Evolutionary conservation across 305 asterid genomes (phyloP), one percentile per base, ranked within the genome.

Genomic region (Fraxinus dipetala): DNA sequence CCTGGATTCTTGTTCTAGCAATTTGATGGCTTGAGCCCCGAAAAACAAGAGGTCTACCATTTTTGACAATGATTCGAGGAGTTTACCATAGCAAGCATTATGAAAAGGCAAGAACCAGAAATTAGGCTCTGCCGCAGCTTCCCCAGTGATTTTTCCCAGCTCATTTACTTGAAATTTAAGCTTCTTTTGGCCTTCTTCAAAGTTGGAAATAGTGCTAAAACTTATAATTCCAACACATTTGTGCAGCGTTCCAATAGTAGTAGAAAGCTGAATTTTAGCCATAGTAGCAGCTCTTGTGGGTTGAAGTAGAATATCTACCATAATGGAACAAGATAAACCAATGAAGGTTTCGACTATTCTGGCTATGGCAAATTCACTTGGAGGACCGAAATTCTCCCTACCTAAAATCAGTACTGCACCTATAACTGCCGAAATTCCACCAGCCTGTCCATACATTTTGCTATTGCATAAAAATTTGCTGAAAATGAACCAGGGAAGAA

Each of bases 41-140:
- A 91, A 94, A 72, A 80, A 82, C 81, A 94, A 76, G 80, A 86
- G 83, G 61, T 92, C 97, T 82, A 74, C 90, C 89, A 85, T 87
- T 76, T 86, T 92, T 74, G 92, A 88, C 38, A 93, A 75, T 0
- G 97, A 92, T n/a, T 70, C 89, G 40, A 76, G 79, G 0, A 94
- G 79, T 79, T 89, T 90, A 69, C 35, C 63, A 81, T 90, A 94
- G 70, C 94, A 86, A 72, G 83, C 87, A 79, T 90, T 38, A 81
- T 85, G 84, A 45, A 94, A 94, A 79, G 98, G 97, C 54, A 90
- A 79, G 84, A 93, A 94, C 97, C 97, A 94, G 84, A 94, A 92
- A 45, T 91, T 91, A 77, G 98, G 98, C 89, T 94, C 97, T 79
- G 79, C 88, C 75, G 86, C 95, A 75, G 97, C 98, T 89, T 94